phyloP scores from a whole-genome alignment of 202 grass and related monocot species.

The Setaria italica region DNA sequence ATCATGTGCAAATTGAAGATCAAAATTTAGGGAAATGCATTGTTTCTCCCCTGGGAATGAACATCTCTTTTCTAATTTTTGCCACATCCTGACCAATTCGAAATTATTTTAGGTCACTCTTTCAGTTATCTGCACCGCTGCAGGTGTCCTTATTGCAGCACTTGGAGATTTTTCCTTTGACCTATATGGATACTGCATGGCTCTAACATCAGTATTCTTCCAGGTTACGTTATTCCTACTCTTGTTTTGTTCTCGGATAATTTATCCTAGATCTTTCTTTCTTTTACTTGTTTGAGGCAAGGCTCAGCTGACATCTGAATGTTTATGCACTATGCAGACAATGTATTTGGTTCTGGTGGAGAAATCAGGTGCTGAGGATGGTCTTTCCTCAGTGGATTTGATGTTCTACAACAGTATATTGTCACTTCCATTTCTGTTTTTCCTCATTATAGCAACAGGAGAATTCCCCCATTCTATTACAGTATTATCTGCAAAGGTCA shows the following conservation, averaged over 20 bases:
- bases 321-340: slow-evolving; percentile 73
- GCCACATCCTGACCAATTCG: slow-evolving; percentile 17
- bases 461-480: slow-evolving; percentile 89
- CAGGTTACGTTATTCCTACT: slow-evolving; percentile 69
- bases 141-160: slow-evolving; percentile 89
- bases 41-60: not conserved
- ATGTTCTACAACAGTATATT: slow-evolving; percentile 97
- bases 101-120: slow-evolving; percentile 76
- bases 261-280: not conserved
- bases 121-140: slow-evolving; percentile 82
- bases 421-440: slow-evolving; percentile 92
- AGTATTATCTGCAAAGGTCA: slow-evolving; percentile 83
- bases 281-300: not conserved
- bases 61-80: not conserved
- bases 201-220: slow-evolving; percentile 94
- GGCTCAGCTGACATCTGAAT: slow-evolving; percentile 5
- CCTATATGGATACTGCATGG: slow-evolving; percentile 92
- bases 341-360: slow-evolving; percentile 98
- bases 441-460: slow-evolving; percentile 92
- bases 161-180: slow-evolving; percentile 99
- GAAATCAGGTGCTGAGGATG: slow-evolving; percentile 94
- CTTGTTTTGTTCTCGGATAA: not conserved
- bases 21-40: not conserved
- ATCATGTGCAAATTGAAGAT: not conserved
- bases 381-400: slow-evolving; percentile 92